A percentile compares a stretch with the other conserved stretches of the same genome.
Evolutionary conservation across 148 eudicot species (phyloP).

Genomic region (Camellia granthamiana): DNA sequence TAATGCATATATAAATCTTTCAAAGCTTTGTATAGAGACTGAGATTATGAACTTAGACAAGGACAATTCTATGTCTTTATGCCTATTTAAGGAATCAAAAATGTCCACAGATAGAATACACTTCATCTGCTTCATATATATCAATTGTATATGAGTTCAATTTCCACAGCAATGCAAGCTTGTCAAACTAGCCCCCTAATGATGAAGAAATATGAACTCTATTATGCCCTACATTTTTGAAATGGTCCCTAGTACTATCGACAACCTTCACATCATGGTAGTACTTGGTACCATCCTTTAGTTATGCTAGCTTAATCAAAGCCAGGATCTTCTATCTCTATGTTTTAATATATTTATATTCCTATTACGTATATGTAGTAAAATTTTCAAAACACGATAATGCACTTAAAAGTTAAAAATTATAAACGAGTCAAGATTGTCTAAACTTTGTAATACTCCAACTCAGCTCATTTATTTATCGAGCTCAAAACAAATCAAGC

Average conservation of each 20-base stretch:
- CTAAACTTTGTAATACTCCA: too few relatives aligned
- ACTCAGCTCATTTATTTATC: too few relatives aligned
- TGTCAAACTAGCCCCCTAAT: not conserved
- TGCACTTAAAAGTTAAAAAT: too few relatives aligned
- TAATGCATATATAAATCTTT: not conserved
- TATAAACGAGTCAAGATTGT: too few relatives aligned
- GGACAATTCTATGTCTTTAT: not conserved
- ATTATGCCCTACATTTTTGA: not conserved
- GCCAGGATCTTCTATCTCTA: not conserved
- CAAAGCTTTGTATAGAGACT: not conserved
- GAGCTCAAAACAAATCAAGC: too few relatives aligned
- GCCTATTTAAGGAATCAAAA: not conserved
- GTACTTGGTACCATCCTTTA: not conserved
- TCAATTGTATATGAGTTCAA: not conserved
- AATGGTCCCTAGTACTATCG: too few relatives aligned
- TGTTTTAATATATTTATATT: not conserved
- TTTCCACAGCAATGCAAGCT: not conserved
- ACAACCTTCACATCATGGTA: not conserved
- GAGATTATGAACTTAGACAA: not conserved
- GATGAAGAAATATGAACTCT: conserved; percentile 1
- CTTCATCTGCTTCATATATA: not conserved
- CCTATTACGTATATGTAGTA: not conserved
- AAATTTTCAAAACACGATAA: too few relatives aligned
- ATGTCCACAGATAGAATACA: not conserved
- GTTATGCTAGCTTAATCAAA: not conserved